Evolutionary conservation across 805 yeast genomes (phyloP), one percentile per base, ranked within the genome.

Genomic region (Candida boidinii): DNA sequence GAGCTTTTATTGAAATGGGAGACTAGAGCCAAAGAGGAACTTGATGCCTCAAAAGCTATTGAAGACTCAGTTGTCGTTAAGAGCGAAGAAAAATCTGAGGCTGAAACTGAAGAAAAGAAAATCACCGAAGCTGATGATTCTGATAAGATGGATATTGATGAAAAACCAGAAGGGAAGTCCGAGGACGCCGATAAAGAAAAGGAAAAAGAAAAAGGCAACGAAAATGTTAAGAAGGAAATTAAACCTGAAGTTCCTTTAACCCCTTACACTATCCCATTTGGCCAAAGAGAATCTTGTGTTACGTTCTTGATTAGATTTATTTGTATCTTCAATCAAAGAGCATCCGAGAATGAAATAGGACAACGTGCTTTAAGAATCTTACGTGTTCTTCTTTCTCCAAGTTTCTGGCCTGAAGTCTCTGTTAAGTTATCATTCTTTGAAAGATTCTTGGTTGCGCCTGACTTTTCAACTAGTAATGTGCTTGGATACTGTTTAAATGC

Each of bases 1-100:
- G 95, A 86, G 36, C 56, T 90, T 38, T 76, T 92, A 34, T 62
- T 87, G 38, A 72, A 72, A 29, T 92, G 98, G 98, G 97, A 88
- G 53, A 66, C 65, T 6, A 68, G 62, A 40, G 68, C 79, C 1
- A 48, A 54, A 30, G 33, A 37, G 22, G 31, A 24, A 12, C 17
- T 23, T 3, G 31, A 23, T 11, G 29, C 16, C 5, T 24, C 25
- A 15, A 28, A 34, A 10, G 38, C 30, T 18, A 13, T 7, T 13
- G 17, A 18, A 13, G 34, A 33, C 19, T 11, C 18, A 15, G 43
- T 29, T 15, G 37, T 26, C 11, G 31, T 25, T n/a, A 23, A 29
- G 7, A 27, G 11, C 18, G 26, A 33, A 32, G 29, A 19, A 16
- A 30, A n/a, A 13, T 14, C 32, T 15, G 36, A 38, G 21, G 32